Base-by-base conservation (phyloP, 1,284 basidiomycete genomes). In the Exsudoporus floridanus region DNA sequence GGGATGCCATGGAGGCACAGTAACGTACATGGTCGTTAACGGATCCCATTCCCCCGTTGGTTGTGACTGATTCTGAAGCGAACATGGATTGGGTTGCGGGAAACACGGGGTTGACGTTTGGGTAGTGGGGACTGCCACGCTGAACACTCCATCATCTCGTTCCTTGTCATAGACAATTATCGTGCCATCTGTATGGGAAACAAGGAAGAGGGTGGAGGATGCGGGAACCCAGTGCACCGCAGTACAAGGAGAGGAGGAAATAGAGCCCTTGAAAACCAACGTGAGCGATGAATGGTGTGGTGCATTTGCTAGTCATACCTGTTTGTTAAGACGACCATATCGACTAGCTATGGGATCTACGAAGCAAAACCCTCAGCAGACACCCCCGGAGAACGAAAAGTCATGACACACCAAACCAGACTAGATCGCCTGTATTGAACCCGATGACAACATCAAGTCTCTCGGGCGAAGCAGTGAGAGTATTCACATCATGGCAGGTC, bases 241-340 rank as follows among this genome's bases (percentile, higher is more conserved):
- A 54, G 77, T 83, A 60, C 55, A 63, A 30, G 58, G 55, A 34
- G 57, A 58, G 14, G 57, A 53, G 3, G 69, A 69, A 40, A 63
- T 66, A 40, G 58, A 60, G 7, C 59, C 52, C 52, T 59, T 43
- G 33, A 47, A 50, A 49, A 48, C 19, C 50, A 55, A 54, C 49
- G 35, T 49, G 41, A 46, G 54, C 37, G 46, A 50, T 23, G 34
- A 42, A 51, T 14, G 70, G 77, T 30, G 36, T 9, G 30, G 7
- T 41, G 27, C 12, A 42, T 19, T 18, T 23, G 28, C 16, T 46
- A 31, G 48, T 36, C 57, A 64, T 64, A 88, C 91, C 70, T 88
- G 86, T 69, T 98, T 98, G 75, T 98, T 98, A 49, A 98, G 77
- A 25, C 95, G 90, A 8, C 83, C 83, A 66, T 98, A 98, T 39